Conservation (phyloP, 2,329 filamentous ascomycete genomes). For the Talaromyces sp. region DNA sequence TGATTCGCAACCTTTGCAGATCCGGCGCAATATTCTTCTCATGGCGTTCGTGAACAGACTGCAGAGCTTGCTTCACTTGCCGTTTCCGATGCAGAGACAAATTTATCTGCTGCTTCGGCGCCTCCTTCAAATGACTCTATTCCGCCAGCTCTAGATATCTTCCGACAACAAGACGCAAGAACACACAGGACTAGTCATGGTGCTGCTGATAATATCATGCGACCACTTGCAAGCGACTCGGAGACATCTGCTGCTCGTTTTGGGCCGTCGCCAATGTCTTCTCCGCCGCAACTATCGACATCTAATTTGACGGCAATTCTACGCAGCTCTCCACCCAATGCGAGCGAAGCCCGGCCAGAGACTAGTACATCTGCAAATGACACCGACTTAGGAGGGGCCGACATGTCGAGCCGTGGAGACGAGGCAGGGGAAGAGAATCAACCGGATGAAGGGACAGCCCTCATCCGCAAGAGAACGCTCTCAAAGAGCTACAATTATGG, state of each 20-base stretch:
- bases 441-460: constrained; percentile 36
- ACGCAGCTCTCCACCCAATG: constrained; percentile 36
- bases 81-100: constrained; percentile 54
- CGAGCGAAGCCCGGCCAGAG: constrained; percentile 19
- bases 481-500: constrained; percentile 33
- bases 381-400: neutral
- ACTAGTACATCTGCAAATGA: constrained; percentile 23
- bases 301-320: constrained; percentile 52
- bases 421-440: constrained; percentile 25
- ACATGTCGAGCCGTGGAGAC: constrained; percentile 18
- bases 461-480: constrained; percentile 30
- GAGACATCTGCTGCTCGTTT: neutral
- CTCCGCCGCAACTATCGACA: constrained; percentile 26
- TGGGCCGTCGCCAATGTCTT: constrained; percentile 6
- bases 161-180: constrained; percentile 19
- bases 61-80: constrained; percentile 81
- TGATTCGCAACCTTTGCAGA: constrained; percentile 45
- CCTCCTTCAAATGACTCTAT: constrained; percentile 28
- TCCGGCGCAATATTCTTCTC: constrained; percentile 67
- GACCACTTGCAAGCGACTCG: neutral
- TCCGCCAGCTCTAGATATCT: constrained; percentile 31
- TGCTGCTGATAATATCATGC: constrained; percentile 17
- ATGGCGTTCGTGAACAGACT: constrained; percentile 78
- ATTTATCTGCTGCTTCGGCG: constrained; percentile 27
- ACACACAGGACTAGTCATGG: constrained; percentile 11